A percentile compares a stretch with the other conserved stretches of the same genome.
Evolutionary conservation across 2,329 filamentous ascomycete species (phyloP).

Genomic region (Talaromyces sp.): DNA sequence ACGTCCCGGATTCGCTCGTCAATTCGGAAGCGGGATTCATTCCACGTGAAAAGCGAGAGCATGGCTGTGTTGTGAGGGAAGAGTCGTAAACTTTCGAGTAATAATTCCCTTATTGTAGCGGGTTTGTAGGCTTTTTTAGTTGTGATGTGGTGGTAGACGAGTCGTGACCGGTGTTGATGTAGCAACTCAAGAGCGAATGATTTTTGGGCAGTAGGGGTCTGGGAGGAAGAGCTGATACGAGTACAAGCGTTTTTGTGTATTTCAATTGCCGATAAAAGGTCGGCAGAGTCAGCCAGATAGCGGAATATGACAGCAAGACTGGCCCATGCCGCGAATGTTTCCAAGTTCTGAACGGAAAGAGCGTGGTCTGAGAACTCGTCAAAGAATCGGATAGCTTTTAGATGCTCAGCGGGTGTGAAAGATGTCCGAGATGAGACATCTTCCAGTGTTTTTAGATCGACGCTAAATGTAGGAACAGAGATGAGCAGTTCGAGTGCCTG

Average conservation of each 20-base stretch:
- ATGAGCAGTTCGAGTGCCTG: constrained; percentile 35
- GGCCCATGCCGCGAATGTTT: constrained; percentile 50
- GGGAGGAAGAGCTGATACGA: constrained; percentile 37
- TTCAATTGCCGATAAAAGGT: constrained; percentile 32
- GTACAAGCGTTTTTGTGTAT: constrained; percentile 39
- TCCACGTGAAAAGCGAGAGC: constrained; percentile 65
- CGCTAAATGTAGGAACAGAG: constrained; percentile 30
- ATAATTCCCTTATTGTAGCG: constrained; percentile 54
- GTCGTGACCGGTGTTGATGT: constrained; percentile 60
- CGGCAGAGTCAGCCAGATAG: constrained; percentile 52
- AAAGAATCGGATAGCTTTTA: constrained; percentile 42
- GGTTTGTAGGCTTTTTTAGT: constrained; percentile 63
- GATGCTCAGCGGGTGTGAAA: constrained; percentile 26
- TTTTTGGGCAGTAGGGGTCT: constrained; percentile 23
- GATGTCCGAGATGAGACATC: constrained; percentile 11
- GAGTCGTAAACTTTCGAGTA: constrained; percentile 53
- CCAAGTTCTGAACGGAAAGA: constrained; percentile 45
- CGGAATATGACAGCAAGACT: constrained; percentile 60
- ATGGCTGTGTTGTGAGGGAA: constrained; percentile 77
- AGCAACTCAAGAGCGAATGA: constrained; percentile 50
- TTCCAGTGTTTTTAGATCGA: constrained; percentile 26
- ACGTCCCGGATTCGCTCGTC: constrained; percentile 70
- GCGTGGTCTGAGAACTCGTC: constrained; percentile 50
- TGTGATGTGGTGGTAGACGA: constrained; percentile 62
- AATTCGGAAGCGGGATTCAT: constrained; percentile 64